These are phyloP conservation scores for Stylonectria norvegica DNA, from an alignment of 2,329 filamentous ascomycete species.

Conservation along the genomic window DNA sequence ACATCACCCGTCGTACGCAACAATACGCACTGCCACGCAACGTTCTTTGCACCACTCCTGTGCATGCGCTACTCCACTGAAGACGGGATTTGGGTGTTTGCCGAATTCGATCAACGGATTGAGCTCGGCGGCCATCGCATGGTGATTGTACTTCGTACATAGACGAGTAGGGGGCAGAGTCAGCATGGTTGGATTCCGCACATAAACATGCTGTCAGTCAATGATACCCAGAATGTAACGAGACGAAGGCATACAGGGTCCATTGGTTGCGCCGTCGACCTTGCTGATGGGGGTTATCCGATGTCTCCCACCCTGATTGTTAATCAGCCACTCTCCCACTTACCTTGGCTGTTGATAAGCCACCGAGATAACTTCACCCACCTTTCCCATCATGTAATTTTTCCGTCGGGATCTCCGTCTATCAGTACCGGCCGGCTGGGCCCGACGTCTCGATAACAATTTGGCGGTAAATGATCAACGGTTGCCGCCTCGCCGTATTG, in stretches of 20 bases:
- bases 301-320: neutral
- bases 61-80: no score
- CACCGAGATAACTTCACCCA: neutral
- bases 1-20: constrained; percentile 3
- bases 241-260: neutral
- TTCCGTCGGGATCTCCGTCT: neutral
- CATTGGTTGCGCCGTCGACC: neutral
- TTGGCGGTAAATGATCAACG: constrained; percentile 14
- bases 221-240: no score
- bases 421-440: constrained; percentile 13
- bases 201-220: no score
- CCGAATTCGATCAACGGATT: no score
- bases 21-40: constrained; percentile 1
- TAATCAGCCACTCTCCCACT: neutral
- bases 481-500: constrained; percentile 1
- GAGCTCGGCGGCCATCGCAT: no score
- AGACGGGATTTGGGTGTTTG: no score
- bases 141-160: no score
- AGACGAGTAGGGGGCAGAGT: no score
- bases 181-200: no score
- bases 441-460: constrained; percentile 12
- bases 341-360: constrained; percentile 1
- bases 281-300: neutral
- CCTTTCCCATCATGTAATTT: neutral
- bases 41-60: no score